phyloP scores from a whole-genome alignment of 495 filamentous ascomycete genomes.

The Aspergillus haitiensis region DNA sequence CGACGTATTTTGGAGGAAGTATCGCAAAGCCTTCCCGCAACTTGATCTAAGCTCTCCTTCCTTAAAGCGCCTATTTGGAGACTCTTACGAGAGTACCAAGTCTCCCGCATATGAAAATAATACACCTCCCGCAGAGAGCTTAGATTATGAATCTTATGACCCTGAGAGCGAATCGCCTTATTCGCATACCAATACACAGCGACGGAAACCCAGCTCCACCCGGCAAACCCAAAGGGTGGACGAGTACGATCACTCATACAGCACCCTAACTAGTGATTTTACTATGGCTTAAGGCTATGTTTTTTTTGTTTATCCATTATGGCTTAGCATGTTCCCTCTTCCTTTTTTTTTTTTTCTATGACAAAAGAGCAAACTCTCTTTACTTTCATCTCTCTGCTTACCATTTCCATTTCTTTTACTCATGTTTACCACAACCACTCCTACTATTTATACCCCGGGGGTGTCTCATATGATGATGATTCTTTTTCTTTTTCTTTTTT shows the following conservation, averaged over 20 bases:
- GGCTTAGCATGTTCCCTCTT: too few relatives aligned
- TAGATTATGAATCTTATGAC: neutral
- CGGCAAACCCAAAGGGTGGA: neutral
- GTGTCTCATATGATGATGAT: too few relatives aligned
- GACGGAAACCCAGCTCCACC: too few relatives aligned
- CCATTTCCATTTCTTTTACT: too few relatives aligned
- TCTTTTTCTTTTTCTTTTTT: neutral
- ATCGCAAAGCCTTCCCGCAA: conserved; percentile 6
- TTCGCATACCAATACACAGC: too few relatives aligned
- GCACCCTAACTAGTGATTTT: neutral
- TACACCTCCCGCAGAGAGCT: neutral
- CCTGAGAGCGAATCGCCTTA: too few relatives aligned
- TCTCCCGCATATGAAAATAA: neutral
- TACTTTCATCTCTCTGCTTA: too few relatives aligned
- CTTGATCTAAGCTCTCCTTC: conserved; percentile 23
- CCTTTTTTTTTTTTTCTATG: neutral
- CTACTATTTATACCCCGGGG: too few relatives aligned
- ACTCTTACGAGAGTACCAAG: neutral
- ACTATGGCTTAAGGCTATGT: neutral
- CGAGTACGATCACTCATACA: neutral
- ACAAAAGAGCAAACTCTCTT: too few relatives aligned
- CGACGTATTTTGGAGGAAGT: conserved; percentile 24
- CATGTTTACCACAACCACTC: too few relatives aligned
- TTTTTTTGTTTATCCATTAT: neutral
- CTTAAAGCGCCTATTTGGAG: conserved; percentile 29